These are phyloP conservation scores for Pezicula carpinea DNA, from an alignment of 2,329 filamentous ascomycete genomes.

Conservation along the genomic window DNA sequence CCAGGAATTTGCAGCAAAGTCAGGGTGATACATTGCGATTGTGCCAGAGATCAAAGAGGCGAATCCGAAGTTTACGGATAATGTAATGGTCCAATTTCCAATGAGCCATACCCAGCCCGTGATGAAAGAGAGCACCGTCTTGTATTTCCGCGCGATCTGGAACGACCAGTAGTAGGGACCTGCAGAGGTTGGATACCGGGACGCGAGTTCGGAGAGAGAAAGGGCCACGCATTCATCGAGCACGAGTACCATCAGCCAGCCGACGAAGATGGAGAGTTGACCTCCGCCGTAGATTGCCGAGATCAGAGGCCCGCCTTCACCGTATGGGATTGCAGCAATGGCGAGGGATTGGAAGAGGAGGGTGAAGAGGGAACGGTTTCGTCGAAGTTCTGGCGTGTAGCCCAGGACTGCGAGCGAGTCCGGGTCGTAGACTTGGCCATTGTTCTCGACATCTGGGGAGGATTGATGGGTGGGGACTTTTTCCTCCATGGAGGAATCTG, in stretches of 20 bases:
- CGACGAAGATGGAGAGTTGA: constrained; percentile 50
- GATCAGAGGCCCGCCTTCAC: constrained; percentile 30
- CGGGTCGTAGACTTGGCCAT: constrained; percentile 12
- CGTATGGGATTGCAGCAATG: constrained; percentile 56
- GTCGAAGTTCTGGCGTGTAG: constrained; percentile 51
- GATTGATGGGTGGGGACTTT: not conserved
- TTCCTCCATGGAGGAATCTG: not conserved
- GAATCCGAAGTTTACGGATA: constrained; percentile 76
- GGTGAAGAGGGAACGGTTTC: constrained; percentile 56
- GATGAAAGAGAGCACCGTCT: constrained; percentile 63
- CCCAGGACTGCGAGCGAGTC: constrained; percentile 36
- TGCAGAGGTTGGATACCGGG: constrained; percentile 71
- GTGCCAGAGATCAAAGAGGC: constrained; percentile 48
- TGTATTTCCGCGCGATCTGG: constrained; percentile 61
- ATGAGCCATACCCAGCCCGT: constrained; percentile 74
- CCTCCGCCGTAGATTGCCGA: constrained; percentile 33
- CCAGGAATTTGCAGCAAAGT: constrained; percentile 50
- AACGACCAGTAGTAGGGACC: constrained; percentile 78
- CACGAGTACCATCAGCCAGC: constrained; percentile 49
- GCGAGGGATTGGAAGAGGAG: constrained; percentile 57
- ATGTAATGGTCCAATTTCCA: constrained; percentile 76
- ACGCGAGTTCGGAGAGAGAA: constrained; percentile 70
- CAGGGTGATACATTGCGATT: constrained; percentile 48
- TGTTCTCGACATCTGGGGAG: not conserved
- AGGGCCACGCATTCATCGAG: constrained; percentile 62